Percentiles rank a stretch among this genome's conserved stretches.
Evolutionary conservation across 768 basidiomycete genomes (phyloP).

Genomic region (Leucocoprinus birnbaumii): DNA sequence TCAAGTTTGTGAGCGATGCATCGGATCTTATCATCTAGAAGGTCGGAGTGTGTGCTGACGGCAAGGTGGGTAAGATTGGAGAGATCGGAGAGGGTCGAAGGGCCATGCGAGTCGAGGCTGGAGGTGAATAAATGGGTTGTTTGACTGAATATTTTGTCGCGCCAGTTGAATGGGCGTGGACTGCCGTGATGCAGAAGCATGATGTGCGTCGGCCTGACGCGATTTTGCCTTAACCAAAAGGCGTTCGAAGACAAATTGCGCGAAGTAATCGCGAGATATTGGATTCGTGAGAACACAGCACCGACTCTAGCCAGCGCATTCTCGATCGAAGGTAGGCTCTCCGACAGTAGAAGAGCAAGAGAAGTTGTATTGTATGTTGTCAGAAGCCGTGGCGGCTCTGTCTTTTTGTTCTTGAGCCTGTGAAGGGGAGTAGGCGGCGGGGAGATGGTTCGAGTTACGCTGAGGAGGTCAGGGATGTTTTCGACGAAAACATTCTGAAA

Average conservation of each 20-base stretch:
- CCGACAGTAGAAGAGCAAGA: conserved; percentile 28
- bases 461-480: conserved; percentile 23
- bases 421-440: conserved; percentile 24
- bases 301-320: conserved; percentile 28
- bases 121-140: conserved; percentile 34
- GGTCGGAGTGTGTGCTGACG: conserved; percentile 25
- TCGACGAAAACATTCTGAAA: conserved; percentile 26
- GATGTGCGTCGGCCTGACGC: conserved; percentile 25
- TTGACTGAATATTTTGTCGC: conserved; percentile 28
- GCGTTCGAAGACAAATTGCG: conserved; percentile 31
- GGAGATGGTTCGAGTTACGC: conserved; percentile 26
- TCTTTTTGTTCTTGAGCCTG: conserved; percentile 23
- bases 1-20: conserved; percentile 4
- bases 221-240: conserved; percentile 30
- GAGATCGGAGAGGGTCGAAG: conserved; percentile 28
- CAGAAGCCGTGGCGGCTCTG: conserved; percentile 26
- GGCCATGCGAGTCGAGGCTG: conserved; percentile 25
- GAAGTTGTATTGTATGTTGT: conserved; percentile 29
- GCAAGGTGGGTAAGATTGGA: conserved; percentile 31
- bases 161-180: conserved; percentile 30
- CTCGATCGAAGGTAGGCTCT: conserved; percentile 30
- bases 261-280: conserved; percentile 30
- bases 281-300: conserved; percentile 26
- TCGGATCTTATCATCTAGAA: conserved; percentile 13
- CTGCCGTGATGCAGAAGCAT: conserved; percentile 31